Base-by-base conservation (phyloP, 352 stramenopile genomes). In the Phytophthora chlamydospora region DNA sequence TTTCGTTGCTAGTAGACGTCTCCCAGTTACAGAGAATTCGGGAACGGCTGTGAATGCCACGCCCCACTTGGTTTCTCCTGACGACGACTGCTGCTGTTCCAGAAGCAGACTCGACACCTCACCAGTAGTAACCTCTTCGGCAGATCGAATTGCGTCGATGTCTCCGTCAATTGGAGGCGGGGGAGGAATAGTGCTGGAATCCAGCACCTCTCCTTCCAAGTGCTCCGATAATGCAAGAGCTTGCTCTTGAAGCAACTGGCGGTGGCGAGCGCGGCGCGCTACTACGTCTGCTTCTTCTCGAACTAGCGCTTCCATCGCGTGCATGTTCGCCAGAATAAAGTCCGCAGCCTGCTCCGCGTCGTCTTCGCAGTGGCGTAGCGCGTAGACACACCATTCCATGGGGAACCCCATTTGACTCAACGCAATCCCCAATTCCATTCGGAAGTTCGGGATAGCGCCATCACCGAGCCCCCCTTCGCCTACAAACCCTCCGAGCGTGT, bases 321-420 rank as follows among this genome's bases (percentile, higher is more conserved):
- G 72, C 80, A 93, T 90, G 64, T 96, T 94, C 14, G 80, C 77
- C 4, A 96, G 63, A 62, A 96, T 90, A 27, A 86, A 96, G 56
- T 96, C 86, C 0, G 83, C 84, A 8, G 86, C 83, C 48, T 91
- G 76, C 39, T 95, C 86, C 0, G 82, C 74, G 60, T 96, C 86
- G 32, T 96, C 88, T 47, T 95, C 84, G 58, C 88, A 94, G 39
- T 94, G 84, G 17, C 77, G 76, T 3, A 95, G 47, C 31, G 88
- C 86, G 42, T 94, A 94, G 4, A 96, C 60, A 41, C 86, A 96
- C 86, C 86, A 95, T 9, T 96, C 86, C 75, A 96, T 91, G 0
- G 84, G 83, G 51, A 96, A 95, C 0, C 88, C 88, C 86, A 96
- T 93, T 58, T 94, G 81, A 50, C 78, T 93, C 6, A 96, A 54